These are phyloP conservation scores for Adansonia grandidieri DNA, from an alignment of 441 rosid genomes.

Conservation along the genomic window DNA sequence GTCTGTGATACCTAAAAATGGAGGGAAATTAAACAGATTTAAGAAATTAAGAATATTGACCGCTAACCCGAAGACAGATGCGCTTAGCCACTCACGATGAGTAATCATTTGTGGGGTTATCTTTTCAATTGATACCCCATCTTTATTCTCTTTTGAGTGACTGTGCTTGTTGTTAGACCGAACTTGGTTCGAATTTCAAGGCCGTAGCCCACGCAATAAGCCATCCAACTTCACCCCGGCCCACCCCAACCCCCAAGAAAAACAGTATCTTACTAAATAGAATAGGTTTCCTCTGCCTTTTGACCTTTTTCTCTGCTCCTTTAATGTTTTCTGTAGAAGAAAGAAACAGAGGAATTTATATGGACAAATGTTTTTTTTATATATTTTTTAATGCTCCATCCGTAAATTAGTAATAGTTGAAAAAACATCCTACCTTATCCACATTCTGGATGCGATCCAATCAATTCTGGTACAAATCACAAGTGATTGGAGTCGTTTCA, in stretches of 20 bases:
- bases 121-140: not conserved
- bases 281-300: no score
- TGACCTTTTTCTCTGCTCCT: no score
- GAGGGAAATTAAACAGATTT: not conserved
- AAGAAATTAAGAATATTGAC: not conserved
- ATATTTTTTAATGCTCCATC: no score
- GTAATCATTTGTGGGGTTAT: no score
- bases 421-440: no score
- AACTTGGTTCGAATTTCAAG: not conserved
- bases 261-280: no score
- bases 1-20: not conserved
- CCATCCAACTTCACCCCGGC: not conserved
- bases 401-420: no score
- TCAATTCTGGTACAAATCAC: not conserved
- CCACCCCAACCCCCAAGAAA: no score
- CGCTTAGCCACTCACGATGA: slow-evolving; percentile 25
- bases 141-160: not conserved
- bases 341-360: no score
- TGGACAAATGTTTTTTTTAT: no score
- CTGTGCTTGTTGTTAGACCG: not conserved
- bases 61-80: slow-evolving; percentile 7
- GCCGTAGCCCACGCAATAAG: not conserved
- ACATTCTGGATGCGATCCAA: not conserved
- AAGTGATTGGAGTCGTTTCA: no score
- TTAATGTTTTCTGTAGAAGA: no score